Evolutionary conservation across 2,329 filamentous ascomycete species (phyloP).

Genomic region (Xylariaceae sp.): DNA sequence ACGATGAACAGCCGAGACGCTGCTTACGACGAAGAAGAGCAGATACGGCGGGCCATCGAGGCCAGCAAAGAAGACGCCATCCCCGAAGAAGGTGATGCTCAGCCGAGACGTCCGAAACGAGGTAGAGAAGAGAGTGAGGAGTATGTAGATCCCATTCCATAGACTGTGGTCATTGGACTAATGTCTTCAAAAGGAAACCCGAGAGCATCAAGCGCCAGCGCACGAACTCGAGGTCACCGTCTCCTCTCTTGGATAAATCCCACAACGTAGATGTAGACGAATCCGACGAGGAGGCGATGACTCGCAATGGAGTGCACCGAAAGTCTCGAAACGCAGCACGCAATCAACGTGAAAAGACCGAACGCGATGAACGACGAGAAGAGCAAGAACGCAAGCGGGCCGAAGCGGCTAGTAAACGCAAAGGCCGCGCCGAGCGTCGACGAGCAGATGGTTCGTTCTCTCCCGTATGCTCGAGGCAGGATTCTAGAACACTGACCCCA

Average conservation of each 20-base stretch:
- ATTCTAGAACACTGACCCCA: constrained; percentile 31
- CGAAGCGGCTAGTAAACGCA: constrained; percentile 75
- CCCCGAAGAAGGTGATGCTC: constrained; percentile 46
- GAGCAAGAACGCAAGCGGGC: constrained; percentile 70
- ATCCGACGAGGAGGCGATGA: constrained; percentile 70
- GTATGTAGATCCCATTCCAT: constrained; percentile 52
- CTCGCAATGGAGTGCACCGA: constrained; percentile 48
- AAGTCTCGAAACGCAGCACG: constrained; percentile 57
- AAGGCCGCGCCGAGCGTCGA: constrained; percentile 75
- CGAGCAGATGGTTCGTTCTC: constrained; percentile 67
- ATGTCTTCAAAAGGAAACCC: constrained; percentile 51
- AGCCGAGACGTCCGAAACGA: constrained; percentile 69
- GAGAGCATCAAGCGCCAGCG: constrained; percentile 75
- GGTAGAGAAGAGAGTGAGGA: constrained; percentile 90
- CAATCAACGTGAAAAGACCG: constrained; percentile 57
- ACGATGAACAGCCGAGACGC: constrained; percentile 97
- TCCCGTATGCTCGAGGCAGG: no score
- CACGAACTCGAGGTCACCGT: constrained; percentile 70
- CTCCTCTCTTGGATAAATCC: constrained; percentile 49
- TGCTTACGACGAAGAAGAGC: constrained; percentile 92
- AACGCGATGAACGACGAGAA: constrained; percentile 69
- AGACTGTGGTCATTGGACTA: no score
- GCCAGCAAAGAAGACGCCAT: constrained; percentile 83
- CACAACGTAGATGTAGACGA: constrained; percentile 51
- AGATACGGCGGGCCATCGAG: constrained; percentile 83